phyloP scores from a whole-genome alignment of 148 eudicot species.

The Rhododendron williamsianum region DNA sequence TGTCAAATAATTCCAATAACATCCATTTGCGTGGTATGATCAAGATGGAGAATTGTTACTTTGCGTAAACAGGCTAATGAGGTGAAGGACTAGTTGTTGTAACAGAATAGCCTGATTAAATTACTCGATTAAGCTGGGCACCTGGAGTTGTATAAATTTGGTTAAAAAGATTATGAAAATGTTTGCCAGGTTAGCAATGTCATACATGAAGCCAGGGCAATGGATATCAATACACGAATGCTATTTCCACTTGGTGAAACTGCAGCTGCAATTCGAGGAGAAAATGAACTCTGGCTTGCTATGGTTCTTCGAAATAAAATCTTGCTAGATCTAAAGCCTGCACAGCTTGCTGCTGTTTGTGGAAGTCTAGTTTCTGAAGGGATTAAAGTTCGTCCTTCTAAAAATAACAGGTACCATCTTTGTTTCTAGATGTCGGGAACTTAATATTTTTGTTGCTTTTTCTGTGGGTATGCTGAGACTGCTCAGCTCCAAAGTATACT shows the following conservation, averaged over 20 bases:
- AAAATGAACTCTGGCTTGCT: conserved; percentile 98
- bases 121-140: background rate
- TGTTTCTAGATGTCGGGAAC: background rate
- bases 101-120: background rate
- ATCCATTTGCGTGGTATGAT: background rate
- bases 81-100: background rate
- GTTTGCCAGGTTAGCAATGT: conserved; percentile 75
- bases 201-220: conserved; percentile 87
- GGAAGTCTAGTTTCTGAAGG: conserved; percentile 97
- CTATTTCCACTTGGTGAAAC: conserved; percentile 98
- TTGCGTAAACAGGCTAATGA: background rate
- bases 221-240: conserved; percentile 79
- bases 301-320: conserved; percentile 87
- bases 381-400: conserved; percentile 82
- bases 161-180: background rate
- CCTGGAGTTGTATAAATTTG: background rate
- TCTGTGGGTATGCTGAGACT: background rate
- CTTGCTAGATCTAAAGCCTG: conserved; percentile 71
- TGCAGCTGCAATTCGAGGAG: conserved; percentile 95
- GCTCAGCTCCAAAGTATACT: background rate
- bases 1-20: background rate
- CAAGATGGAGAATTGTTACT: background rate
- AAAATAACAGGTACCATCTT: conserved; percentile 65
- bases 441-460: background rate
- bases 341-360: conserved; percentile 93